Conservation (phyloP, 768 basidiomycete genomes). For the Candolleomyces aberdarensis region DNA sequence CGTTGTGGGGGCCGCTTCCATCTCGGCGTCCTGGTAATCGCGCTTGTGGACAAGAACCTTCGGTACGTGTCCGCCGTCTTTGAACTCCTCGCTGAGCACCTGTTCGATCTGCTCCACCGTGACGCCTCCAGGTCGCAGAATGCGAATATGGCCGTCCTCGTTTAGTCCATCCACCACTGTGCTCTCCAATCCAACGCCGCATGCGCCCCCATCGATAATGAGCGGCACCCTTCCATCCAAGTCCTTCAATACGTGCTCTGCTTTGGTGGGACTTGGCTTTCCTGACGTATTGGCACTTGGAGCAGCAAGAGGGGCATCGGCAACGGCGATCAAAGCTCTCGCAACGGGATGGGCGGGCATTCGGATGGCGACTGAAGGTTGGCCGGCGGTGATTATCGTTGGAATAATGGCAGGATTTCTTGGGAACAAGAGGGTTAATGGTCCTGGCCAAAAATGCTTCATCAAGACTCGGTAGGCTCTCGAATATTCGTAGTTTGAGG, state of each 20-base stretch:
- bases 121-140: slow-evolving; percentile 89
- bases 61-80: slow-evolving; percentile 34
- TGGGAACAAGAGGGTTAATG: slow-evolving; percentile 90
- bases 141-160: slow-evolving; percentile 68
- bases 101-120: slow-evolving; percentile 84
- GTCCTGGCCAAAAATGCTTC: slow-evolving; percentile 90
- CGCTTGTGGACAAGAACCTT: slow-evolving; percentile 74
- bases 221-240: slow-evolving; percentile 68
- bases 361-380: slow-evolving; percentile 81
- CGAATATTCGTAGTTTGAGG: slow-evolving; percentile 58
- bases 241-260: slow-evolving; percentile 80
- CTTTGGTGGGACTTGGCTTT: slow-evolving; percentile 89
- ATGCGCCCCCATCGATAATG: slow-evolving; percentile 91
- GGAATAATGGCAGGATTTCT: slow-evolving; percentile 60
- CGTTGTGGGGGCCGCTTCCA: slow-evolving; percentile 83
- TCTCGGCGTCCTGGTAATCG: slow-evolving; percentile 66
- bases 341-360: slow-evolving; percentile 96
- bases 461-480: slow-evolving; percentile 72
- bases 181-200: slow-evolving; percentile 89
- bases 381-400: slow-evolving; percentile 72
- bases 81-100: slow-evolving; percentile 43
- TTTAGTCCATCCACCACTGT: slow-evolving; percentile 91
- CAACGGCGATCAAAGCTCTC: slow-evolving; percentile 75
- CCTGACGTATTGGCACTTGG: slow-evolving; percentile 95
- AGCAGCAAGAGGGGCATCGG: slow-evolving; percentile 75